phyloP scores from a whole-genome alignment of 2,329 filamentous ascomycete genomes.

The Pseudogymnoascus pannorum region DNA sequence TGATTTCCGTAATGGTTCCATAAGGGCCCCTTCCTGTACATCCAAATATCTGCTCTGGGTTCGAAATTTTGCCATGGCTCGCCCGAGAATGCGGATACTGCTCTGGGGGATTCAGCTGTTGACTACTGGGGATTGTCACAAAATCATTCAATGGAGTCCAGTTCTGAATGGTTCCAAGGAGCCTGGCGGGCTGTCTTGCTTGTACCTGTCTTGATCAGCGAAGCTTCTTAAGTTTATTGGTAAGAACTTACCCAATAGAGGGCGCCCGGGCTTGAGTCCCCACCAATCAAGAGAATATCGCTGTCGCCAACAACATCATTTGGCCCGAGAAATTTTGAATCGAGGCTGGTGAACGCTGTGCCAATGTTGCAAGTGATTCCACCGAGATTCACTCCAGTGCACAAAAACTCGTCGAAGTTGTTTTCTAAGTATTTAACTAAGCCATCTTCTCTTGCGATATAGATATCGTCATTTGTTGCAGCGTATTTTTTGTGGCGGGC shows the following conservation, averaged over 20 bases:
- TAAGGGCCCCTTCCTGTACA: conserved; percentile 56
- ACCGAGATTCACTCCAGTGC: conserved; percentile 52
- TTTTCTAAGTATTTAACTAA: conserved; percentile 67
- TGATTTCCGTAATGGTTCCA: conserved; percentile 61
- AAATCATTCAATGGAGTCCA: conserved; percentile 42
- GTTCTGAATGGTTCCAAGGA: conserved; percentile 55
- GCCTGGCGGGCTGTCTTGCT: conserved; percentile 45
- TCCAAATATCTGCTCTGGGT: conserved; percentile 55
- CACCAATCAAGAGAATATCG: conserved; percentile 74
- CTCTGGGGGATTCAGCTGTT: conserved; percentile 30
- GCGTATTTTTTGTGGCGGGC: conserved; percentile 56
- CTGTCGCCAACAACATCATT: conserved; percentile 52
- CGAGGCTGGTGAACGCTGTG: conserved; percentile 66
- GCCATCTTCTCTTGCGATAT: conserved; percentile 83
- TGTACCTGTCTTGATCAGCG: conserved; percentile 35
- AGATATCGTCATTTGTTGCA: conserved; percentile 67
- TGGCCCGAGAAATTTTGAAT: conserved; percentile 30
- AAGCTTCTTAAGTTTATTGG: neutral
- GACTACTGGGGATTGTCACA: conserved; percentile 36
- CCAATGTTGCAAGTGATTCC: conserved; percentile 68
- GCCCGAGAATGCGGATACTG: conserved; percentile 17
- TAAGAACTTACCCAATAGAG: conserved; percentile 44
- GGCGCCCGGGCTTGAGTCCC: conserved; percentile 69
- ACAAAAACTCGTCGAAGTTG: conserved; percentile 45
- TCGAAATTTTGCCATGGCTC: conserved; percentile 22